Evolutionary conservation across 169 alveolate genomes (phyloP).

Genomic region (Babesia ovis): DNA sequence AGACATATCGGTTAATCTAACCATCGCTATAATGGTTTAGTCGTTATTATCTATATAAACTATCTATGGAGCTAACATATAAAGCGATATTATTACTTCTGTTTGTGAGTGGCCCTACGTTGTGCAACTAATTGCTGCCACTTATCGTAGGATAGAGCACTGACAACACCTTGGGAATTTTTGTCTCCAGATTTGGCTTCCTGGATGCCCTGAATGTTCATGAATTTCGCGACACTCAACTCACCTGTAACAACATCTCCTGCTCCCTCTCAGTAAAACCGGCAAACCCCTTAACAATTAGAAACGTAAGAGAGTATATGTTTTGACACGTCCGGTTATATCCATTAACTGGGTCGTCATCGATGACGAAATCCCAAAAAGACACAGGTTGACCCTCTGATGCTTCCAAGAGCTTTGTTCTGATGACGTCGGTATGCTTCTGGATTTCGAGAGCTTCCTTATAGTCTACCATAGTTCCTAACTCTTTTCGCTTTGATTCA

Average conservation of each 20-base stretch:
- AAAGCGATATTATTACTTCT: no score
- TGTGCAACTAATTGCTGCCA: slow-evolving; percentile 33
- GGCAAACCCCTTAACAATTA: slow-evolving; percentile 69
- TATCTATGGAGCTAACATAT: no score
- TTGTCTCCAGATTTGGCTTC: slow-evolving; percentile 3
- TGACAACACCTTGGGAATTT: slow-evolving; percentile 57
- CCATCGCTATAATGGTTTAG: no score
- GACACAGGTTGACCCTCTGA: slow-evolving; percentile 32
- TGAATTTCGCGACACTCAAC: background rate
- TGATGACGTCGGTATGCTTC: slow-evolving; percentile 32
- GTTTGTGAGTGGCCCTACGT: no score
- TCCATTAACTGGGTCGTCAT: slow-evolving; percentile 71
- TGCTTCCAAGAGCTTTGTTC: background rate
- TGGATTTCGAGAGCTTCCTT: slow-evolving; percentile 46
- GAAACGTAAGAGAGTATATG: slow-evolving; percentile 70
- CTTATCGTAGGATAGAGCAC: slow-evolving; percentile 58
- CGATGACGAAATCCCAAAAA: slow-evolving; percentile 74
- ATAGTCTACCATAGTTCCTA: slow-evolving; percentile 41
- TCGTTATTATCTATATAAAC: no score
- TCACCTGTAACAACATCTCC: slow-evolving; percentile 31
- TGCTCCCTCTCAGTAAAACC: slow-evolving; percentile 47
- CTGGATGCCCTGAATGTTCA: slow-evolving; percentile 14
- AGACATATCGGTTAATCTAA: no score
- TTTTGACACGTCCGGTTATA: slow-evolving; percentile 73
- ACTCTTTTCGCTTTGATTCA: slow-evolving; percentile 27